Base-by-base conservation (phyloP, 768 basidiomycete species). In the Leucocoprinus birnbaumii region DNA sequence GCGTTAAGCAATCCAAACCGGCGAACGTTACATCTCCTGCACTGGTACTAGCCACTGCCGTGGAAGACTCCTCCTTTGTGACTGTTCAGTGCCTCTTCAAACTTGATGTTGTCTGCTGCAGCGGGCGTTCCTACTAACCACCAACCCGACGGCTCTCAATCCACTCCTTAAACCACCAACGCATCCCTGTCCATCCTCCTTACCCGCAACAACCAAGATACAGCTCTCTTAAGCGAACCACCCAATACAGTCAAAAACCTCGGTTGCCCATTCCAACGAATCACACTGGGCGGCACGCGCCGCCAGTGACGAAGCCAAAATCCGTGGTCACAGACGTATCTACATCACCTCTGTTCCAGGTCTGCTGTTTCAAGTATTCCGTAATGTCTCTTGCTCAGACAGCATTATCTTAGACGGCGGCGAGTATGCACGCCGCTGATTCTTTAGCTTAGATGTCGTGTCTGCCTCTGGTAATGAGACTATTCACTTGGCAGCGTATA, bases 231-330 rank as follows among this genome's bases (percentile, higher is more conserved):
- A 52, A 89, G 92, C 31, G 94, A 94, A 9, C 94, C 94, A 9
- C 94, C 94, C 0, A 94, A 94, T 2, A 89, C 86, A 0, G 94
- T 92, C 31, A 95, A 96, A 71, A 97, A 94, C 0, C 78, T 97
- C 8, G 78, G 80, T 22, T 75, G 94, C 42, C 92, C 93, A 2
- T 97, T 96, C 79, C 89, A 96, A 62, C 84, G 94, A 10, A 94
- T 97, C 59, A 88, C 91, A 1, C 79, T 97, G 0, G 94, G 94
- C 10, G 94, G 95, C 26, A n/a, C n/a, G n/a, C n/a, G n/a, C n/a
- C n/a, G 91, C 97, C 7, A 79, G 94, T 2, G 94, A 98, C 62
- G 95, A 98, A 68, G 94, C 91, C 79, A 65, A 79, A 57, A 79
- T 79, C 51, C 65, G 76, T 51, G 77, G 77, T 16, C 77, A 78